Evolutionary conservation across 179 eudicot genomes (phyloP).

Genomic region (Beta corolliflora): DNA sequence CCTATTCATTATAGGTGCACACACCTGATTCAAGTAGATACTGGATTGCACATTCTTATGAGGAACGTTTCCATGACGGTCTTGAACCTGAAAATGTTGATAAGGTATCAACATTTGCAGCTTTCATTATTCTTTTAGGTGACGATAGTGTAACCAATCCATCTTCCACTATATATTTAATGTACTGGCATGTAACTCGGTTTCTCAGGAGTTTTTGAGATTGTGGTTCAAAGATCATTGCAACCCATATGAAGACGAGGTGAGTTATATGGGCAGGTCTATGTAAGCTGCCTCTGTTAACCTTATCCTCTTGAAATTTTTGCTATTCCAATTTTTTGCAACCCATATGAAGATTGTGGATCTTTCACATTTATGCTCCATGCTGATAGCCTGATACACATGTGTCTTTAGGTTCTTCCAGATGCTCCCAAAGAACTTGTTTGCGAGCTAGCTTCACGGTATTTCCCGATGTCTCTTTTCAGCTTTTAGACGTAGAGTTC

Average conservation of each 20-base stretch:
- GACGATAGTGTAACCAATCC: background rate
- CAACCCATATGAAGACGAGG: constrained; percentile 86
- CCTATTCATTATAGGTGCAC: constrained; percentile 58
- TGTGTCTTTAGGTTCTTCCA: constrained; percentile 69
- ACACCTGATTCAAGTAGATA: constrained; percentile 99
- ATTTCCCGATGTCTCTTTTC: constrained; percentile 27
- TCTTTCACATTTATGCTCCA: too few species aligned
- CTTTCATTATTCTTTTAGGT: background rate
- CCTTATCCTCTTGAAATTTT: background rate
- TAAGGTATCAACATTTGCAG: constrained; percentile 46
- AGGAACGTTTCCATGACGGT: constrained; percentile 62
- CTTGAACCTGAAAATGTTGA: constrained; percentile 98
- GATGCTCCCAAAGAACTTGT: constrained; percentile 94
- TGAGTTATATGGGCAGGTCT: constrained; percentile 24
- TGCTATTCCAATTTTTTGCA: background rate
- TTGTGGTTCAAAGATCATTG: constrained; percentile 46
- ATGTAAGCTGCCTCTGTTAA: background rate
- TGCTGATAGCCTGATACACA: constrained; percentile 5
- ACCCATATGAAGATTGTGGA: too few species aligned
- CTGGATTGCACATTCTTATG: constrained; percentile 38
- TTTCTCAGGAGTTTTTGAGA: constrained; percentile 84
- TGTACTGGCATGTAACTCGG: background rate
- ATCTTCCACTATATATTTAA: background rate
- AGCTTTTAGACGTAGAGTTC: background rate
- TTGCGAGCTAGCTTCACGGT: constrained; percentile 90